These are phyloP conservation scores for Aspergillus melleus DNA, from an alignment of 2,329 filamentous ascomycete species.

Conservation along the genomic window DNA sequence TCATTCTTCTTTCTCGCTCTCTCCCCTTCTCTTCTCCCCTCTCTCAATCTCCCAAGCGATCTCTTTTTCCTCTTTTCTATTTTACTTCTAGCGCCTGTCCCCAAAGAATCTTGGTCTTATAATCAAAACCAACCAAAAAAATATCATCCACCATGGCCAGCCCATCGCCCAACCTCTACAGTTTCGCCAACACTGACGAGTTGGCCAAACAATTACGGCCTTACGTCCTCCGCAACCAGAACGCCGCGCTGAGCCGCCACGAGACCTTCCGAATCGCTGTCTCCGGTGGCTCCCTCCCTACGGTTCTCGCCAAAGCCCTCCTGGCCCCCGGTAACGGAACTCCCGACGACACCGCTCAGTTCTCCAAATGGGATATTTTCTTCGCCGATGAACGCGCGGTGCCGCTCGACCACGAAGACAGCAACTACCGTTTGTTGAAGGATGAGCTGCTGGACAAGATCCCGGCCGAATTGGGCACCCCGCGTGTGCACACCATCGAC, in stretches of 20 bases:
- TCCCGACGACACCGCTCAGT: slow-evolving; percentile 66
- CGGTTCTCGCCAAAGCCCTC: slow-evolving; percentile 81
- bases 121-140: not conserved
- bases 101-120: not conserved
- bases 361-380: slow-evolving; percentile 94
- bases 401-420: slow-evolving; percentile 85
- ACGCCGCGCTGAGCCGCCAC: slow-evolving; percentile 76
- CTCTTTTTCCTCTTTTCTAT: not conserved
- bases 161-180: slow-evolving; percentile 66
- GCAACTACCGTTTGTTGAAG: slow-evolving; percentile 89
- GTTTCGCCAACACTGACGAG: slow-evolving; percentile 68
- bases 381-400: slow-evolving; percentile 97
- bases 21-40: not conserved
- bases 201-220: slow-evolving; percentile 76
- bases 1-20: not conserved
- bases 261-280: slow-evolving; percentile 85
- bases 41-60: not conserved
- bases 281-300: slow-evolving; percentile 89
- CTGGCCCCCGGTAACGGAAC: slow-evolving; percentile 57
- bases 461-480: slow-evolving; percentile 64
- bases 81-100: not conserved
- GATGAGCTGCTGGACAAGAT: slow-evolving; percentile 86
- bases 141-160: slow-evolving; percentile 36
- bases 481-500: slow-evolving; percentile 79
- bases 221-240: slow-evolving; percentile 81